Percentiles rank a stretch among this genome's conserved stretches.
phyloP scores from a whole-genome alignment of 495 filamentous ascomycete species.

The Penicillium alfredii region DNA sequence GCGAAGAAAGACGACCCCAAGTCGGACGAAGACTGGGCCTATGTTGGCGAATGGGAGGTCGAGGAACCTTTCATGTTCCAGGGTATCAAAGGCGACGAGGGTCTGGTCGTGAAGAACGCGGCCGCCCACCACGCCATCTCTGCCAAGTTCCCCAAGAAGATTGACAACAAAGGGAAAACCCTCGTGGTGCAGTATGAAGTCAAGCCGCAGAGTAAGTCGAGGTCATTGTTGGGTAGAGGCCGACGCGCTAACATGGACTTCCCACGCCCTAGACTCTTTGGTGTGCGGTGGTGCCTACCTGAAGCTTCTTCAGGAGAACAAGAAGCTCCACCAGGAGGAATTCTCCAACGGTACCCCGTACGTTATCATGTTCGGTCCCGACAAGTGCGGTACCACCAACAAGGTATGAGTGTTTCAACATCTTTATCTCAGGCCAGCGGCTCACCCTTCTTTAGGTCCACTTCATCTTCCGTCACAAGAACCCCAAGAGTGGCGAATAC shows the following conservation, averaged over 20 bases:
- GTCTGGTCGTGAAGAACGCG: conserved; percentile 92
- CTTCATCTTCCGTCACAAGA: conserved; percentile 99
- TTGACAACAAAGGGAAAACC: conserved; percentile 94
- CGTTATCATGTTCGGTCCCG: conserved; percentile 99
- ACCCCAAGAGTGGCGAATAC: conserved; percentile 99
- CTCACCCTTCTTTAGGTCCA: conserved; percentile 58
- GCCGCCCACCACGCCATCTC: conserved; percentile 99
- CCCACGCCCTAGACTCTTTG: conserved; percentile 61
- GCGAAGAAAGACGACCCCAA: conserved; percentile 92
- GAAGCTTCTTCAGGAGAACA: conserved; percentile 98
- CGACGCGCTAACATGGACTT: background rate
- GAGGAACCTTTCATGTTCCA: conserved; percentile 91
- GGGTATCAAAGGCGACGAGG: conserved; percentile 93
- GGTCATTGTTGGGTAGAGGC: background rate
- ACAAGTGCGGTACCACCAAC: conserved; percentile 99
- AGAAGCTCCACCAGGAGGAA: conserved; percentile 92
- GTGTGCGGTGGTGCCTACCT: conserved; percentile 99
- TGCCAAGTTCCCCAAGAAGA: conserved; percentile 93
- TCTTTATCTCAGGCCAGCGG: background rate
- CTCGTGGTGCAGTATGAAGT: conserved; percentile 99
- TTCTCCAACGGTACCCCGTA: conserved; percentile 97
- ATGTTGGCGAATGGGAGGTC: conserved; percentile 92
- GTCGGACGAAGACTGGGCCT: conserved; percentile 93
- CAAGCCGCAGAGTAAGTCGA: conserved; percentile 86
- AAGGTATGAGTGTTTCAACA: conserved; percentile 59